Percentiles rank a stretch among this genome's conserved stretches.
Conservation (phyloP, 2,329 filamentous ascomycete genomes). For the Hypoxylon sp. region DNA sequence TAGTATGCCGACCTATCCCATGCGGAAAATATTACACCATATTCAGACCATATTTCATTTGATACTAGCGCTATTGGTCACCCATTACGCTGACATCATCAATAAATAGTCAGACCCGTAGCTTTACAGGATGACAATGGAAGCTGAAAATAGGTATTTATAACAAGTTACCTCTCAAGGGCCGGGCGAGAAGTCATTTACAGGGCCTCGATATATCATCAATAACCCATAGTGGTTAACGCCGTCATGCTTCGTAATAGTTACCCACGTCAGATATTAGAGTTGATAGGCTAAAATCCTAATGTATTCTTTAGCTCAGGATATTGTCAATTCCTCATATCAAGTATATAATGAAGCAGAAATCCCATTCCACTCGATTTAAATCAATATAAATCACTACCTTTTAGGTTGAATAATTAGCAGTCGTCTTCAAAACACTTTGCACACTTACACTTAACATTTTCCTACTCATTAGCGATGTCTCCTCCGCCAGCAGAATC, state of each 20-base stretch:
- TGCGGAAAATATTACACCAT: neutral
- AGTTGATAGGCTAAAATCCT: neutral
- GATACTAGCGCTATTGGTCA: neutral
- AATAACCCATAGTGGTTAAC: neutral
- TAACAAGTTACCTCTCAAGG: neutral
- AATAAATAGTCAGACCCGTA: constrained; percentile 20
- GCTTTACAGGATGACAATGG: constrained; percentile 1
- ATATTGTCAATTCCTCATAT: neutral
- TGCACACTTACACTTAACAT: neutral
- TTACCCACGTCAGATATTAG: neutral
- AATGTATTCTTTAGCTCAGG: neutral
- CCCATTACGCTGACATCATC: constrained; percentile 15
- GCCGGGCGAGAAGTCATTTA: neutral
- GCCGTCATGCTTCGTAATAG: neutral
- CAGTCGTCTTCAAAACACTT: neutral
- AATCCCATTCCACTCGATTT: neutral
- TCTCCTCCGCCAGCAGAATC: constrained; percentile 29
- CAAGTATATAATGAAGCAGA: constrained; percentile 1
- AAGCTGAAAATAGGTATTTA: neutral
- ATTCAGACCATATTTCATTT: neutral
- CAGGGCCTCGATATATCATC: neutral
- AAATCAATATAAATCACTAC: neutral
- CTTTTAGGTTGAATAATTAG: neutral
- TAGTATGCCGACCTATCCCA: neutral
- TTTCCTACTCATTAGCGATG: neutral